A percentile compares a stretch with the other conserved stretches of the same genome.
Evolutionary conservation across 805 yeast genomes (phyloP).

Genomic region (Metschnikowia corniflorae): DNA sequence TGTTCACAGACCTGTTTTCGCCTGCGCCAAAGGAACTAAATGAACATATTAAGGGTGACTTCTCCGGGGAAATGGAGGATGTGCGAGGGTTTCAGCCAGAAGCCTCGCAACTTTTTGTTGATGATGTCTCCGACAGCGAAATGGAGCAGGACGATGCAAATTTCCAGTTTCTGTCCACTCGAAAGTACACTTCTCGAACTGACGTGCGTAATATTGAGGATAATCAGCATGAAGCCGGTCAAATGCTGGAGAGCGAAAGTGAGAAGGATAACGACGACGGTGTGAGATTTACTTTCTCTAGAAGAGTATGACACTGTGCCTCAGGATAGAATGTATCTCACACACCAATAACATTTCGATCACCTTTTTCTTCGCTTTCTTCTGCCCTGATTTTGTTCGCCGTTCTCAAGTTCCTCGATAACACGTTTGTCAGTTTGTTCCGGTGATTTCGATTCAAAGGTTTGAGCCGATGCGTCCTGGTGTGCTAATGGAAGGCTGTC

Average conservation of each 20-base stretch:
- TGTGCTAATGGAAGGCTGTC: conserved; percentile 6
- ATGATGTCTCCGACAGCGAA: conserved; percentile 9
- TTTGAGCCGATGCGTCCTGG: conserved; percentile 1
- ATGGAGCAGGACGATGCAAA: conserved; percentile 3
- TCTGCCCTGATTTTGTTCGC: no score
- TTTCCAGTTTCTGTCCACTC: conserved; percentile 9
- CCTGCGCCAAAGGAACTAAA: neutral
- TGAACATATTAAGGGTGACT: conserved; percentile 6
- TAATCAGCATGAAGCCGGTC: neutral
- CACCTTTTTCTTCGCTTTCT: no score
- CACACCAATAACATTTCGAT: no score
- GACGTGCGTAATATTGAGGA: no score
- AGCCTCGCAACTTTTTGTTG: conserved; percentile 14
- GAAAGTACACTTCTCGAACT: no score
- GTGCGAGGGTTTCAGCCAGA: conserved; percentile 18
- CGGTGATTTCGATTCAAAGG: no score
- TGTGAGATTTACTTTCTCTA: conserved; percentile 14
- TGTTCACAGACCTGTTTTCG: conserved; percentile 6
- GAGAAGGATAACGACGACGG: conserved; percentile 7
- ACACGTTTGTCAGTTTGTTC: no score
- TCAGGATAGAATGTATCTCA: no score
- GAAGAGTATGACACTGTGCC: conserved; percentile 3
- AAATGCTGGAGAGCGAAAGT: conserved; percentile 1
- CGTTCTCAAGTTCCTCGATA: no score
- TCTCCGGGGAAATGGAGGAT: conserved; percentile 14